Evolutionary conservation across 805 yeast species (phyloP).

Genomic region (Spencermartinsiella europaea): DNA sequence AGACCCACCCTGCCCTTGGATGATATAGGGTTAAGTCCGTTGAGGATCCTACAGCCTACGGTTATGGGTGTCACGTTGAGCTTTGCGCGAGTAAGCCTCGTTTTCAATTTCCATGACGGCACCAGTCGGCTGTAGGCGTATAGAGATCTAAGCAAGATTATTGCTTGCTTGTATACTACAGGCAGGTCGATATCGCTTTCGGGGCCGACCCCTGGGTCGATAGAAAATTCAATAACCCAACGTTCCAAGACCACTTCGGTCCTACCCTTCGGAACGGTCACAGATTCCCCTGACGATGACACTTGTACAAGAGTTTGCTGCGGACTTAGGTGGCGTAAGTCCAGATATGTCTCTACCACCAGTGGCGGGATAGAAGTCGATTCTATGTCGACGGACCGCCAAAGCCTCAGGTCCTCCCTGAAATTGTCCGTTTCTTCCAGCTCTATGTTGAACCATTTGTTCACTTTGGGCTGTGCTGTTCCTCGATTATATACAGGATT

Average conservation of each 20-base stretch:
- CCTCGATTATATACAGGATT: slow-evolving; percentile 21
- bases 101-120: slow-evolving; percentile 63
- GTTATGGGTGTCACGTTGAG: slow-evolving; percentile 37
- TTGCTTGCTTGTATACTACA: slow-evolving; percentile 64
- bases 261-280: slow-evolving; percentile 57
- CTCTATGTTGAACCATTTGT: slow-evolving; percentile 37
- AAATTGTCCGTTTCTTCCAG: slow-evolving; percentile 34
- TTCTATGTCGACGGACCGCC: slow-evolving; percentile 43
- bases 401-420: slow-evolving; percentile 55
- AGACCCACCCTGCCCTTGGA: slow-evolving; percentile 84
- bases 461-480: slow-evolving; percentile 20
- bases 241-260: slow-evolving; percentile 89
- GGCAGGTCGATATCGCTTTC: slow-evolving; percentile 47
- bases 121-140: slow-evolving; percentile 60
- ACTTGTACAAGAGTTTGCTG: slow-evolving; percentile 55
- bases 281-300: slow-evolving; percentile 46
- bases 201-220: neutral
- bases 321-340: slow-evolving; percentile 51
- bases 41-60: slow-evolving; percentile 55
- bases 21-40: slow-evolving; percentile 72
- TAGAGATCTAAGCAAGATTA: slow-evolving; percentile 67
- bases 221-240: slow-evolving; percentile 74
- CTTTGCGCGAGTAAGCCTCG: slow-evolving; percentile 39
- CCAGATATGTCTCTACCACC: slow-evolving; percentile 78
- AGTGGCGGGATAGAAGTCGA: slow-evolving; percentile 59